Evolutionary conservation across 2,329 filamentous ascomycete species (phyloP).

Genomic region (Xylaria arbuscula): DNA sequence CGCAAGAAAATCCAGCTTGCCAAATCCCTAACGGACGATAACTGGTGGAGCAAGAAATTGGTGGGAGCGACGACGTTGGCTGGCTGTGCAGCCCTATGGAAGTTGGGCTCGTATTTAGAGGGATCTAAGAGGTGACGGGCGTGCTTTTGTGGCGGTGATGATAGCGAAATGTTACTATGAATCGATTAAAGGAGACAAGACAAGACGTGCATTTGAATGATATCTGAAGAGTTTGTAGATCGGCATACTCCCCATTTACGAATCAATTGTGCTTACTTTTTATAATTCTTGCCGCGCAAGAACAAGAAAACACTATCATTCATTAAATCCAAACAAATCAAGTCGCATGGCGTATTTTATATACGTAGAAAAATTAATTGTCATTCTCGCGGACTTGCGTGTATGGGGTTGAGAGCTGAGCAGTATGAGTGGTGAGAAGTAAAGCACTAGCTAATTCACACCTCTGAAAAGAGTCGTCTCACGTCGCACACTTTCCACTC

Average conservation of each 20-base stretch:
- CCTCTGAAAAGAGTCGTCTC: not conserved
- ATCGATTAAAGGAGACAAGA: not conserved
- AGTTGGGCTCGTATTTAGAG: slow-evolving; percentile 65
- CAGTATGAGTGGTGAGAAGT: not conserved
- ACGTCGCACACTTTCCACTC: not conserved
- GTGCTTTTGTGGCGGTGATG: slow-evolving; percentile 11
- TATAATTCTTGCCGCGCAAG: too few relatives aligned
- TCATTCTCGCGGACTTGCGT: too few relatives aligned
- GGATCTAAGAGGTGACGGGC: slow-evolving; percentile 39
- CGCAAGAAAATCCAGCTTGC: slow-evolving; percentile 60
- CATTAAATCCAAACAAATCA: too few relatives aligned
- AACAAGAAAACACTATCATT: too few relatives aligned
- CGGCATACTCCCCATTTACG: too few relatives aligned
- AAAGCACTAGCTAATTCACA: slow-evolving; percentile 3
- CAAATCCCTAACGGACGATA: slow-evolving; percentile 72
- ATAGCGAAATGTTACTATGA: not conserved
- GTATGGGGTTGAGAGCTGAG: not conserved
- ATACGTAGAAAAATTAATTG: too few relatives aligned
- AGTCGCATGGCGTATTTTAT: too few relatives aligned
- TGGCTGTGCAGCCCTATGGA: slow-evolving; percentile 71
- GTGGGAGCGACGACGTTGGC: slow-evolving; percentile 70
- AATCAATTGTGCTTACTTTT: too few relatives aligned
- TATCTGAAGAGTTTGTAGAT: not conserved
- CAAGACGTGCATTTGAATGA: not conserved
- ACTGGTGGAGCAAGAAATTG: slow-evolving; percentile 74